Base-by-base conservation (phyloP, 2,329 filamentous ascomycete genomes). In the Colletotrichum scovillei region DNA sequence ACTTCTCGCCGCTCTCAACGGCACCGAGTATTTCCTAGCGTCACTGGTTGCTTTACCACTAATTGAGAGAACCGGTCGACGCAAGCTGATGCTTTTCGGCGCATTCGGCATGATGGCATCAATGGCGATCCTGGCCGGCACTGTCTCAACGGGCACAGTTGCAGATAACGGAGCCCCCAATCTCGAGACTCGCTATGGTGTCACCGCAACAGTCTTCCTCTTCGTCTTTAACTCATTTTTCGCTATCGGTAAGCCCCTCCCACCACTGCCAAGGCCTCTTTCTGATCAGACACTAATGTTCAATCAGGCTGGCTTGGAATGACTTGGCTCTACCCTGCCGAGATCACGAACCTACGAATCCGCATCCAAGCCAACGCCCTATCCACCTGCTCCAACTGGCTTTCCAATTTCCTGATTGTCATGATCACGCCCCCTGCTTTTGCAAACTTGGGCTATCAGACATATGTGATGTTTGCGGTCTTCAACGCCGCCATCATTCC, bases 401-500 rank as follows among this genome's bases (percentile, higher is more conserved):
- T 88, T 19, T 88, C 87, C 81, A 90, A 91, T 80, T 92, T 92
- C 80, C 83, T 92, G 78, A 89, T 93, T 28, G 91, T 93, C 63
- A 91, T 92, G 87, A 89, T 92, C 63, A 91, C 90, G 0, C 91
- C 90, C 0, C 86, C 89, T 7, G 88, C 90, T 5, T 90, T 92
- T 69, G 77, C 82, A 62, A 87, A 85, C 62, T 83, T 90, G 3
- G 83, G 85, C 5, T 90, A 87, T 83, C 85, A 84, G 67, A 90
- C 87, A 66, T 90, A 88, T 78, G 83, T 89, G 57, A 86, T 90
- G 75, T 91, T 88, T 79, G 86, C 87, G 2, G 83, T 84, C n/a
- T 84, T 88, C 76, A 89, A 88, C 80, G 86, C 85, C 49, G 80
- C 82, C 22, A 88, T 89, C 76, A 79, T 89, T 56, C 87, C 88